Percentiles rank a stretch among this genome's conserved stretches.
These are phyloP conservation scores for Aspergillus heteromorphus DNA, from an alignment of 495 filamentous ascomycete species.

Conservation along the genomic window DNA sequence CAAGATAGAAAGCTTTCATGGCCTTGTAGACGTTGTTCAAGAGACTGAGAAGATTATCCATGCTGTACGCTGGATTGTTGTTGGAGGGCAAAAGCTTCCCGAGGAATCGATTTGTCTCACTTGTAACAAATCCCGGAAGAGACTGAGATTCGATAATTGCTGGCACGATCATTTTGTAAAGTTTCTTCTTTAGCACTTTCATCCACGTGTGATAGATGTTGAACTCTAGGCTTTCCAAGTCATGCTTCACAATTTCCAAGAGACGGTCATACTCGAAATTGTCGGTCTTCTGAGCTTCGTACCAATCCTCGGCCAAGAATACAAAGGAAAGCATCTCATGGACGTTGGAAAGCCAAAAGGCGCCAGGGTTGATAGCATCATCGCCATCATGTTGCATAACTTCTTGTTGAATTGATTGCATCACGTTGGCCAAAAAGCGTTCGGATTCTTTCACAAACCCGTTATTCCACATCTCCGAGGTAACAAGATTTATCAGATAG, in stretches of 20 bases:
- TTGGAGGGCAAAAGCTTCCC: conserved; percentile 89
- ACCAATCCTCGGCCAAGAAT: conserved; percentile 99
- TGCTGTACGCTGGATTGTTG: conserved; percentile 88
- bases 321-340: conserved; percentile 99
- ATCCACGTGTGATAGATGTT: conserved; percentile 99
- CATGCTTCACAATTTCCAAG: conserved; percentile 97
- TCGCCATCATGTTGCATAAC: conserved; percentile 99
- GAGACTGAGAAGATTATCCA: conserved; percentile 96
- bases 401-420: conserved; percentile 98
- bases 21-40: conserved; percentile 97
- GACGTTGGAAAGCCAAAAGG: conserved; percentile 99
- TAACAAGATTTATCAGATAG: conserved; percentile 98
- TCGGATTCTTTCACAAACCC: conserved; percentile 99
- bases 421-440: conserved; percentile 96
- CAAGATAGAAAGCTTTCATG: conserved; percentile 96
- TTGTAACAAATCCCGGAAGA: conserved; percentile 95
- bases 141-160: conserved; percentile 99
- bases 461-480: conserved; percentile 99
- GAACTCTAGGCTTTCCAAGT: conserved; percentile 96
- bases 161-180: conserved; percentile 99
- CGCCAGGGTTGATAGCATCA: conserved; percentile 93
- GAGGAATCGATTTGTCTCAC: conserved; percentile 94
- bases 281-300: conserved; percentile 97
- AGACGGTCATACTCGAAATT: conserved; percentile 98
- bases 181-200: conserved; percentile 98